Evolutionary conservation across 768 basidiomycete genomes (phyloP).

Genomic region (Vararia minispora): DNA sequence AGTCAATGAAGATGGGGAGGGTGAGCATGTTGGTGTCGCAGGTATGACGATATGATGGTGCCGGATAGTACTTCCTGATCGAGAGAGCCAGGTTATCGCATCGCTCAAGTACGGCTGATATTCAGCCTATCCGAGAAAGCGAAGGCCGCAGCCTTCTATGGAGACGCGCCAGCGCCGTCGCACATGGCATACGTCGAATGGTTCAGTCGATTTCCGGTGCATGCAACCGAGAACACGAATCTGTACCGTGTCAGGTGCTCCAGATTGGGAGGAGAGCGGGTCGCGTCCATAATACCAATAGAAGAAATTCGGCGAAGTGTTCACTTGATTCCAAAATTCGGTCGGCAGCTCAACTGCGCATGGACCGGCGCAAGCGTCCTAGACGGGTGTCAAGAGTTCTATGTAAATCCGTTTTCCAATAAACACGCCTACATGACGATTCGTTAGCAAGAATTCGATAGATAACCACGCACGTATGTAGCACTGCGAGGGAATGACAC

Average conservation of each 20-base stretch:
- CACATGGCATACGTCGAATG: constrained; percentile 4
- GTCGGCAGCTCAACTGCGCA: neutral
- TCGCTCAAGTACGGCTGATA: constrained; percentile 1
- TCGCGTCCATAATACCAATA: constrained; percentile 6
- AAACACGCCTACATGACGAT: constrained; percentile 1
- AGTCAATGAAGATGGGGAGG: constrained; percentile 1
- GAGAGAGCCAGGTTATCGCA: neutral
- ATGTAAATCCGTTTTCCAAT: constrained; percentile 7
- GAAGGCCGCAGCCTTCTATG: neutral
- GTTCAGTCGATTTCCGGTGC: neutral
- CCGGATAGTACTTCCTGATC: neutral
- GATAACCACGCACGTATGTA: too few species aligned
- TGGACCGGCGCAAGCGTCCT: constrained; percentile 11
- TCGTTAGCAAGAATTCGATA: too few species aligned
- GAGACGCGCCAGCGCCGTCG: neutral
- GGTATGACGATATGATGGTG: too few species aligned
- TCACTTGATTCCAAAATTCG: constrained; percentile 6
- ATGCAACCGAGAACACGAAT: neutral
- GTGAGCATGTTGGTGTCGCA: constrained; percentile 1
- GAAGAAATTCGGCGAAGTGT: constrained; percentile 4
- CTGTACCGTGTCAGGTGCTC: constrained; percentile 2
- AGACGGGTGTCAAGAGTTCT: constrained; percentile 4
- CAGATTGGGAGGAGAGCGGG: neutral
- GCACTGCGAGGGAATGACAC: too few species aligned
- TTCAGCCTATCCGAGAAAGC: neutral